Conservation (phyloP, 1,139 yeast genomes). For the Yamadazyma trypodendri region DNA sequence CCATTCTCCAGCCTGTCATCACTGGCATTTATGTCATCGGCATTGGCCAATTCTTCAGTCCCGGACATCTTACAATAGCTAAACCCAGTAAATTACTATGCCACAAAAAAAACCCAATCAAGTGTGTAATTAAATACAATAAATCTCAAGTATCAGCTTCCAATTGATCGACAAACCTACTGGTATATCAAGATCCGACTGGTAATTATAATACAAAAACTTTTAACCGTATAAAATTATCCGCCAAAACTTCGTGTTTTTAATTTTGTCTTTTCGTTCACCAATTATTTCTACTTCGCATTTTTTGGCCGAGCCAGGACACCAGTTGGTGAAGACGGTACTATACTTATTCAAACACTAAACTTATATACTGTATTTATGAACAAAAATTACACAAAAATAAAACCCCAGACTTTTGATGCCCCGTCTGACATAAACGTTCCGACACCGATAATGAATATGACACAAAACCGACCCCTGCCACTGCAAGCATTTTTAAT, state of each 20-base stretch:
- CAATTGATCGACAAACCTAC: background rate
- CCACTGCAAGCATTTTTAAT: background rate
- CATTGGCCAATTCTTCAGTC: background rate
- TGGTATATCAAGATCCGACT: background rate
- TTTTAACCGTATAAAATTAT: background rate
- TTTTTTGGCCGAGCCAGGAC: background rate
- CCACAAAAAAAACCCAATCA: background rate
- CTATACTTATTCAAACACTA: no score
- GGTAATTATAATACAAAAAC: background rate
- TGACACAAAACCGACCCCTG: slow-evolving; percentile 1
- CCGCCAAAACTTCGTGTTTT: slow-evolving; percentile 2
- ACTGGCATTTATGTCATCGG: background rate
- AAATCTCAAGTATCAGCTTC: no score
- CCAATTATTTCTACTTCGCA: slow-evolving; percentile 2
- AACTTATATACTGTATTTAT: no score
- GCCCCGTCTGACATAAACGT: background rate
- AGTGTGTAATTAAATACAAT: background rate
- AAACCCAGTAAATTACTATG: no score
- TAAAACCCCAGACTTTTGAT: background rate
- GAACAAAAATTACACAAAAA: background rate
- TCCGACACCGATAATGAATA: background rate
- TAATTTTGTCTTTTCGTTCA: slow-evolving; percentile 2
- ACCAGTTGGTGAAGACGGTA: no score
- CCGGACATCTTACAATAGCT: background rate
- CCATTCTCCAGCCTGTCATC: background rate